Base-by-base conservation (phyloP, 129 eudicot genomes). In the Helianthus tuberosus region DNA sequence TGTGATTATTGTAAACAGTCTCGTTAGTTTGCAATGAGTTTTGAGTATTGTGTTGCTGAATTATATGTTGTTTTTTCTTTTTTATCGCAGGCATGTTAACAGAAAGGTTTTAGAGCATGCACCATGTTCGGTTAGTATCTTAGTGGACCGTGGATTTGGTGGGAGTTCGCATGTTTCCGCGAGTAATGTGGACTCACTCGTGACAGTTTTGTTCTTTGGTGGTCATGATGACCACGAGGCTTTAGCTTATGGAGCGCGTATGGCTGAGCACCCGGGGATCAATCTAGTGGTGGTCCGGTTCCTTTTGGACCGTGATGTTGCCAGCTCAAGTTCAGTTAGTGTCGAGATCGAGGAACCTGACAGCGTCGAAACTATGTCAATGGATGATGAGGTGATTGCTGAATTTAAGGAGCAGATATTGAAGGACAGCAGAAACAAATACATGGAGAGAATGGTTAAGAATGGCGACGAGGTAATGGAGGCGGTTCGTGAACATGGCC, bases 261-360 rank as follows among this genome's bases (percentile, higher is more conserved):
- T 94, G 99, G 95, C 97, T 0, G 97, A 94, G 80, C 99, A 94
- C 80, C 96, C 99, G 0, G 99, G 99, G 17, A 87, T 94, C 52
- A 88, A 54, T 29, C 66, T 94, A 25, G 81, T 77, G 0, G 96
- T 85, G 16, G 86, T 91, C 11, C 86, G 93, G 7, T 82, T 94
- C 74, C 8, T 81, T 14, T 70, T 86, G n/a, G 91, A 87, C 60
- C 83, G 85, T 0, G 65, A 41, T 15, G 64, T 73, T 2, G 77
- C 48, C 1, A 82, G 86, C 39, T 70, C 84, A 0, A 73, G 25
- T 20, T 72, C 83, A 0, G 79, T 86, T n/a, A 73, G 70, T 3
- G 46, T 90, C 3, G 89, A 86, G 10, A 74, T 88, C 17, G 78
- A 74, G 1, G 91, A 81, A 7, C 71, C 63, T 57, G 64, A 59